Base-by-base conservation (phyloP, 371 early-diverging fungal species). In the Globomyces sp. region DNA sequence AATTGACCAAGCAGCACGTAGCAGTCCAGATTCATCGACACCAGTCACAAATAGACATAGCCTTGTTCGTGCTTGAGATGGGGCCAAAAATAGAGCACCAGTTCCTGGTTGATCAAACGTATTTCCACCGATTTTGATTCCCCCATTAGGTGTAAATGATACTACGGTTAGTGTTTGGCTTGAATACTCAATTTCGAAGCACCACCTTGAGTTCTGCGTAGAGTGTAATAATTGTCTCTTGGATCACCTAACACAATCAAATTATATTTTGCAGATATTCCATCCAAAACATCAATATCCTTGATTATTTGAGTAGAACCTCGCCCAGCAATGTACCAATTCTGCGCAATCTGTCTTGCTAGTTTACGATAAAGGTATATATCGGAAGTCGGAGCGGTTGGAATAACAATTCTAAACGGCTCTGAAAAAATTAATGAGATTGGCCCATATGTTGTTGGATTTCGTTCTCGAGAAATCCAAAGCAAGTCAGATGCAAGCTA, bases 371-470 rank as follows among this genome's bases (percentile, higher is more conserved):
- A 66, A 2, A 66, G 4, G 5, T 36, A 44, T 34, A 57, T 11
- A 24, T 50, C 49, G 3, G 42, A 24, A 24, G 11, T 63, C n/a
- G 63, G 49, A 10, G 63, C 46, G 4, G 71, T 68, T 2, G 84
- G 85, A n/a, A 84, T 63, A 1, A 83, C 75, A 52, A 86, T 80
- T 34, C 69, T 57, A 43, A 85, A 72, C 6, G 84, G 83, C 11
- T 72, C 72, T 40, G 64, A 69, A 43, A 80, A 59, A 24, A 75
- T 73, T 73, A 68, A 74, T 45, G 77, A 73, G 1, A 84, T 79
- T 2, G 90, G 87, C 4, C 90, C 90, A 71, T 88, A 87, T 2
- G 81, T 81, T 47, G 74, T 75, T n/a, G 78, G 77, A 65, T 85
- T 77, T 3, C 85, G 70, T 66, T 86, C 84, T 8, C 60, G 66